Conservation (phyloP, 176 grass and related monocot genomes). For the Urochloa ruziziensis region DNA sequence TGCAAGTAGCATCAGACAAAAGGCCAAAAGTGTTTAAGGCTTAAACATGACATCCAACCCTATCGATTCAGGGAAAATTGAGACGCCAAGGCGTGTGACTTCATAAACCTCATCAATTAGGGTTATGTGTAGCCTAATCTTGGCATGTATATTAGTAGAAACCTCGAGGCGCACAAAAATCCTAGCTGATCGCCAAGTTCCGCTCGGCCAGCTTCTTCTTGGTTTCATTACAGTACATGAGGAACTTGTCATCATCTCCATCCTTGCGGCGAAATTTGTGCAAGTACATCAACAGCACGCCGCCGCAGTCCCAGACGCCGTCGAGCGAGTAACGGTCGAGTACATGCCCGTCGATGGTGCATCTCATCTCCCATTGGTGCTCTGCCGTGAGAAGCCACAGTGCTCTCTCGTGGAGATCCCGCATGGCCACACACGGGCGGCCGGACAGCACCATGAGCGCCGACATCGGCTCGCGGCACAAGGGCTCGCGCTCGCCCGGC, state of each 20-base stretch:
- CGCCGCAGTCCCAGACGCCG: neutral
- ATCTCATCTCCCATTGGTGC: neutral
- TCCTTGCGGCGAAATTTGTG: neutral
- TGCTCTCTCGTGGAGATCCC: neutral
- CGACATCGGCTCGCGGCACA: neutral
- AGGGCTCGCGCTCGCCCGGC: neutral
- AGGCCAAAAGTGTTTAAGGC: too few relatives aligned
- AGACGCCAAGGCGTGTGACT: too few relatives aligned
- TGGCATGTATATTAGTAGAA: too few relatives aligned
- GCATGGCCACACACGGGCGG: neutral
- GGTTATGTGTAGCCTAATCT: too few relatives aligned
- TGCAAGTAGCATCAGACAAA: too few relatives aligned
- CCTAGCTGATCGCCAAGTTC: too few relatives aligned
- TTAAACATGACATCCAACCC: too few relatives aligned
- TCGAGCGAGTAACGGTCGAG: neutral
- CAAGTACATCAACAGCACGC: neutral
- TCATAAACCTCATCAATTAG: too few relatives aligned
- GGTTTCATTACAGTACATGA: neutral
- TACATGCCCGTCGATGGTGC: too few relatives aligned
- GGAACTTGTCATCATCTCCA: neutral
- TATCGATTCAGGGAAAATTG: too few relatives aligned
- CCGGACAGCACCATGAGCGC: neutral
- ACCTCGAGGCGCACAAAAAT: too few relatives aligned
- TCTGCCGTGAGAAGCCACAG: conserved; percentile 7
- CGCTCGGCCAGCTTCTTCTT: too few relatives aligned